Evolutionary conservation across 2,329 filamentous ascomycete species (phyloP).

Genomic region (Didymella exigua): DNA sequence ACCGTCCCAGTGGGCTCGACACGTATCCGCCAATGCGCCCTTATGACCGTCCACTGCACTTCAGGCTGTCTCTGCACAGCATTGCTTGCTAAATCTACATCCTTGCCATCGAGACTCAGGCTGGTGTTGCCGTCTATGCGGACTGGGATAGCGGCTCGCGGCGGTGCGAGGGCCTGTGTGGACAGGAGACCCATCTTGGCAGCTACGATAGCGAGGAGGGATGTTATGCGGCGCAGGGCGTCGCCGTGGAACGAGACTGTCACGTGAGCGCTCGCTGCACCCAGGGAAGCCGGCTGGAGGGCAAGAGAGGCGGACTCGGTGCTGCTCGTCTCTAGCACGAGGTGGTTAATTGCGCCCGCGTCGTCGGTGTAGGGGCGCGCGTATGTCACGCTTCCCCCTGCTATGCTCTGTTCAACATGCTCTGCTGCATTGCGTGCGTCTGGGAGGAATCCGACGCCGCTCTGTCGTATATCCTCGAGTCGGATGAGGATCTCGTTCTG

Average conservation of each 20-base stretch:
- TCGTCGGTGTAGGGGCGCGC: conserved; percentile 86
- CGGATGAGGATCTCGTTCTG: conserved; percentile 78
- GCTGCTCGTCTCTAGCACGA: conserved; percentile 74
- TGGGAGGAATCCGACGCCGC: conserved; percentile 71
- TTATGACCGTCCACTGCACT: conserved; percentile 40
- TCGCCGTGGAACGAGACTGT: conserved; percentile 77
- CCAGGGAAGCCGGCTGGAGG: conserved; percentile 31
- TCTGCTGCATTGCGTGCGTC: conserved; percentile 50
- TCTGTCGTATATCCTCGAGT: conserved; percentile 86
- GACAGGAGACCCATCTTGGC: conserved; percentile 75
- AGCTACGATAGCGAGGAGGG: conserved; percentile 79
- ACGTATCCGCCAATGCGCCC: conserved; percentile 53
- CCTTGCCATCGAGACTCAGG: background rate
- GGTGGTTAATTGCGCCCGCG: conserved; percentile 62
- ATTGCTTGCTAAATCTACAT: background rate
- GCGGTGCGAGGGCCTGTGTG: conserved; percentile 55
- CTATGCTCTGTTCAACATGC: conserved; percentile 44
- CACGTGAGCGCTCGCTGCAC: conserved; percentile 49
- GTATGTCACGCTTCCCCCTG: conserved; percentile 71
- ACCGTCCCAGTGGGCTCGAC: conserved; percentile 55
- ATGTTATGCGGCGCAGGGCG: conserved; percentile 71
- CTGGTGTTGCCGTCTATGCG: conserved; percentile 45
- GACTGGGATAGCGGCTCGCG: background rate
- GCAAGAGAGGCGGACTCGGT: conserved; percentile 51
- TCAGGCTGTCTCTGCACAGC: background rate